A percentile compares a stretch with the other conserved stretches of the same genome.
phyloP scores from a whole-genome alignment of 2,329 filamentous ascomycete genomes.

The Cladosporium sp. region DNA sequence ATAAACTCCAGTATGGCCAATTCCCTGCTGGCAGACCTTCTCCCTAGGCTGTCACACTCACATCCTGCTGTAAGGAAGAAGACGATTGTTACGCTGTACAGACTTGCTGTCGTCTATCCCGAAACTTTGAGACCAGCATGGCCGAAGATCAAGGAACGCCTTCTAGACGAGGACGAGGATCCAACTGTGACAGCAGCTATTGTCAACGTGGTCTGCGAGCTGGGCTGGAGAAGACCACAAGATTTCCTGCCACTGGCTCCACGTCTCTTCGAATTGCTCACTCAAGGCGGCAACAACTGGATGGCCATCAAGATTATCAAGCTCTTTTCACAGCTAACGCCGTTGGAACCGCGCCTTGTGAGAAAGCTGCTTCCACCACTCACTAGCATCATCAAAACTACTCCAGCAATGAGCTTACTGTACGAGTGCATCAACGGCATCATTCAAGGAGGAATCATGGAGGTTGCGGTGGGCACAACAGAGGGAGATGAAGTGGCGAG shows the following conservation, averaged over 20 bases:
- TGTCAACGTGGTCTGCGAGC: slow-evolving; percentile 92
- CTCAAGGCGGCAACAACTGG: slow-evolving; percentile 95
- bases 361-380: slow-evolving; percentile 87
- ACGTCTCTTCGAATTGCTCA: slow-evolving; percentile 83
- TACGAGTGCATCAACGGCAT: slow-evolving; percentile 99
- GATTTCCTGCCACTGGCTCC: slow-evolving; percentile 92
- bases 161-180: slow-evolving; percentile 88
- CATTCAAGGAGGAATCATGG: slow-evolving; percentile 91
- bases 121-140: slow-evolving; percentile 88
- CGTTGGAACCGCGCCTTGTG: slow-evolving; percentile 83
- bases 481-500: slow-evolving; percentile 89
- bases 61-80: slow-evolving; percentile 88
- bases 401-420: slow-evolving; percentile 92
- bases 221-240: slow-evolving; percentile 88
- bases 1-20: slow-evolving; percentile 89
- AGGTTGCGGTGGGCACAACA: slow-evolving; percentile 70
- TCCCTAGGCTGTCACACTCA: slow-evolving; percentile 83
- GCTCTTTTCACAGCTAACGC: slow-evolving; percentile 90
- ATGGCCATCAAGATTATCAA: slow-evolving; percentile 99
- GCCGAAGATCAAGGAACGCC: slow-evolving; percentile 93
- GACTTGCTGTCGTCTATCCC: slow-evolving; percentile 91
- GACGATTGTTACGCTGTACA: slow-evolving; percentile 89
- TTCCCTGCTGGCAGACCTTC: slow-evolving; percentile 78
- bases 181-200: slow-evolving; percentile 92
- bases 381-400: slow-evolving; percentile 89